Percentiles rank a stretch among this genome's conserved stretches.
Conservation (phyloP, 1,284 basidiomycete species). For the Moniliella sp. region DNA sequence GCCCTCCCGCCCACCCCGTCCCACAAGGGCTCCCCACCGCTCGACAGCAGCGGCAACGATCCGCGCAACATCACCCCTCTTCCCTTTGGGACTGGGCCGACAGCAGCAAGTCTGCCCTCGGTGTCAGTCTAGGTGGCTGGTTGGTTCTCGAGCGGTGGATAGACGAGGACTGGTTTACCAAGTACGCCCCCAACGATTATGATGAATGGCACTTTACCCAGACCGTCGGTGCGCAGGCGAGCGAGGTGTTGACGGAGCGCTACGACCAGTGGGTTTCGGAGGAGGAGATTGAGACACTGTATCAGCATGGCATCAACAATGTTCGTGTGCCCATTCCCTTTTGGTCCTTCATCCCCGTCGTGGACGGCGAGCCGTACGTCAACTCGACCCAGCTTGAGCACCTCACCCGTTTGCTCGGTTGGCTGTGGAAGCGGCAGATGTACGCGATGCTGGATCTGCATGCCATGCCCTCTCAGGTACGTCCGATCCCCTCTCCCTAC, state of each 20-base stretch:
- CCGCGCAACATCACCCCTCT: slow-evolving; percentile 5
- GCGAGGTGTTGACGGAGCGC: slow-evolving; percentile 20
- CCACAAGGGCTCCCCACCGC: too few relatives aligned
- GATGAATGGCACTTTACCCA: slow-evolving; percentile 35
- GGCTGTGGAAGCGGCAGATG: slow-evolving; percentile 33
- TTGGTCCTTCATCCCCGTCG: slow-evolving; percentile 25
- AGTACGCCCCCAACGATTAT: slow-evolving; percentile 22
- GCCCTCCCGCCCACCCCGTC: too few relatives aligned
- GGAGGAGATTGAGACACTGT: slow-evolving; percentile 31
- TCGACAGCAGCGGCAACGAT: neutral
- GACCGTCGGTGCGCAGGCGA: slow-evolving; percentile 10
- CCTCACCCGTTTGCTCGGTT: slow-evolving; percentile 20
- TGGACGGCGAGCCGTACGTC: slow-evolving; percentile 11
- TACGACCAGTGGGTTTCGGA: slow-evolving; percentile 35
- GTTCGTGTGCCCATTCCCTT: slow-evolving; percentile 35
- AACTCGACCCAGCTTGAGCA: slow-evolving; percentile 14
- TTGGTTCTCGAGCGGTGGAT: slow-evolving; percentile 35
- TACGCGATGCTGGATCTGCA: slow-evolving; percentile 36
- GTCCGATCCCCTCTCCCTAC: too few relatives aligned
- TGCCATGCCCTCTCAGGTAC: too few relatives aligned
- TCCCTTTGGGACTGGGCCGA: slow-evolving; percentile 28
- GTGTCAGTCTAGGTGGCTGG: slow-evolving; percentile 28
- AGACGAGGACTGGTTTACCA: slow-evolving; percentile 36
- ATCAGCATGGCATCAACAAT: slow-evolving; percentile 26
- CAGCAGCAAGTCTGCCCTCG: slow-evolving; percentile 21